phyloP scores from a whole-genome alignment of 768 basidiomycete species.

The Tephrocybe rancida region DNA sequence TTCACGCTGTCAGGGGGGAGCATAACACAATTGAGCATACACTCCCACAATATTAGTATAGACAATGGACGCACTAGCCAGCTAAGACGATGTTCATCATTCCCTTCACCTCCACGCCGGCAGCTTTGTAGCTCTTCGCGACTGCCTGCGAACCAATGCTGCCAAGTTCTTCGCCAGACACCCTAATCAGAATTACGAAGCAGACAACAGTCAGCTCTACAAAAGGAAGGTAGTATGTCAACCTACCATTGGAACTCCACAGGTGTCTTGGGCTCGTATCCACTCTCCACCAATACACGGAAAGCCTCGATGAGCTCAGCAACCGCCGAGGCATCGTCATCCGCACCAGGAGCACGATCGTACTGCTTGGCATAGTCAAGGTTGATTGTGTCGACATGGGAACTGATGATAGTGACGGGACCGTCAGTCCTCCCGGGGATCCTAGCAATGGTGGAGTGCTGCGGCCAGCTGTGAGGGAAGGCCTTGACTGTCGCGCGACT shows the following conservation, averaged over 20 bases:
- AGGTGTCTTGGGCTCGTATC: constrained; percentile 41
- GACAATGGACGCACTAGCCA: constrained; percentile 29
- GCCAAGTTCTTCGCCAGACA: constrained; percentile 51
- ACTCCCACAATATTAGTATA: not conserved
- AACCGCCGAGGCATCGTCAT: constrained; percentile 45
- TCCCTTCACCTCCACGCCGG: constrained; percentile 40
- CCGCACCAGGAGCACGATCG: constrained; percentile 36
- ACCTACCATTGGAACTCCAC: constrained; percentile 52
- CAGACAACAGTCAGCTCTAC: not conserved
- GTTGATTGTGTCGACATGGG: constrained; percentile 32
- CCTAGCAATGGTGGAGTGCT: constrained; percentile 22
- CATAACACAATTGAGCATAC: not conserved
- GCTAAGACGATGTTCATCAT: constrained; percentile 49
- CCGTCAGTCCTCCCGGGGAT: constrained; percentile 20
- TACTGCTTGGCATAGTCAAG: constrained; percentile 21
- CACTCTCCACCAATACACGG: constrained; percentile 40
- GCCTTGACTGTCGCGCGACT: constrained; percentile 24
- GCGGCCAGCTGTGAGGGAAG: constrained; percentile 17
- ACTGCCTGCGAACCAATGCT: constrained; percentile 49
- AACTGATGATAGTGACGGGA: constrained; percentile 26
- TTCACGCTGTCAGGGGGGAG: constrained; percentile 38
- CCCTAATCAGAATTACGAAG: constrained; percentile 1
- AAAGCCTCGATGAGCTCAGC: constrained; percentile 48
- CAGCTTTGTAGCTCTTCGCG: constrained; percentile 45
- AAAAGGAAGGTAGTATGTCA: too few relatives aligned